Evolutionary conservation across 2,329 filamentous ascomycete species (phyloP).

Genomic region (Sarocladium brachiariae): DNA sequence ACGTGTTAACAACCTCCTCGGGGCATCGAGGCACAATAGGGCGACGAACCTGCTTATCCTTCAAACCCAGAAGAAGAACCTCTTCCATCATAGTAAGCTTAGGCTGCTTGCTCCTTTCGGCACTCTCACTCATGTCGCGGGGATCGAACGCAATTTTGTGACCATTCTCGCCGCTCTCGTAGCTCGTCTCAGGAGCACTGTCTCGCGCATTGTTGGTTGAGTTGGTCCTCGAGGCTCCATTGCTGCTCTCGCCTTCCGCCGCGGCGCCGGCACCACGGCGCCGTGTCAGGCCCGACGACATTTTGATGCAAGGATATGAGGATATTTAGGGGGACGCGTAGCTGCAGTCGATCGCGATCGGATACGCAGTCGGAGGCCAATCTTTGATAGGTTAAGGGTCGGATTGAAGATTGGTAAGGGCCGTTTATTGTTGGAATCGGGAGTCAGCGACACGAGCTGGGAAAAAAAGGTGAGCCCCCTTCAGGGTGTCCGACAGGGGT

Average conservation of each 20-base stretch:
- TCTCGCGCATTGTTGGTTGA: conserved; percentile 47
- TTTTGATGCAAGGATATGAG: conserved; percentile 15
- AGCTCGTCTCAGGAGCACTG: conserved; percentile 66
- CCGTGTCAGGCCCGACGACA: conserved; percentile 48
- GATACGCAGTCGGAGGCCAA: neutral
- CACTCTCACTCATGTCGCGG: conserved; percentile 92
- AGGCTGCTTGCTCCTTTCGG: conserved; percentile 92
- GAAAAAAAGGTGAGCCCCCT: conserved; percentile 10
- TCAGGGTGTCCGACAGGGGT: conserved; percentile 7
- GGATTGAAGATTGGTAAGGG: neutral
- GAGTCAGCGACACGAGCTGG: neutral
- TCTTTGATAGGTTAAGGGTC: neutral
- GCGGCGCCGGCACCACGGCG: conserved; percentile 63
- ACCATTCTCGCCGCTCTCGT: conserved; percentile 87
- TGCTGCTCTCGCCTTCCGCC: conserved; percentile 52
- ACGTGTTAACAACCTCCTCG: neutral
- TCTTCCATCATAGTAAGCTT: conserved; percentile 99
- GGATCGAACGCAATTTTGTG: conserved; percentile 99
- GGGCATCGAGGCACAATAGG: neutral
- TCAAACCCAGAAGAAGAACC: conserved; percentile 86
- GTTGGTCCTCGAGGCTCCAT: conserved; percentile 50
- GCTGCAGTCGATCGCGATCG: neutral
- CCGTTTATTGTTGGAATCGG: neutral
- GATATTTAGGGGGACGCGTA: neutral
- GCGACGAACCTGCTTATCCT: conserved; percentile 86